These are phyloP conservation scores for Paramecium sexaurelia DNA, from an alignment of 73 alveolate genomes.

Conservation along the genomic window DNA sequence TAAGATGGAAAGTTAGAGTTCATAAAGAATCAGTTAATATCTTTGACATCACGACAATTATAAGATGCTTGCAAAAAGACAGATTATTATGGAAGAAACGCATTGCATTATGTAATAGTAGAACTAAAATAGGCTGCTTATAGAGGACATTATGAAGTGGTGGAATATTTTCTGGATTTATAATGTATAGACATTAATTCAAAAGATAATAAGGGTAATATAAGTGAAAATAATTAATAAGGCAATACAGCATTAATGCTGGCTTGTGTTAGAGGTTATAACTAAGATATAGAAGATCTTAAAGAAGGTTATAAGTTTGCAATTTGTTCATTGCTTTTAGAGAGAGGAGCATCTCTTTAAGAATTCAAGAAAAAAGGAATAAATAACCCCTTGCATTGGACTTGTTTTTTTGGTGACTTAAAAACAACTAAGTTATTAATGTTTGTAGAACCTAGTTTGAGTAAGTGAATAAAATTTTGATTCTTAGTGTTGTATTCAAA, in stretches of 20 bases:
- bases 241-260: neutral
- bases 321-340: neutral
- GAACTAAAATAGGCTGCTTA: constrained; percentile 1
- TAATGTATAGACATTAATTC: neutral
- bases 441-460: neutral
- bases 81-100: constrained; percentile 1
- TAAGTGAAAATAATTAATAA: neutral
- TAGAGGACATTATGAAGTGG: constrained; percentile 6
- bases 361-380: neutral
- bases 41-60: neutral
- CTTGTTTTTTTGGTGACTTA: neutral
- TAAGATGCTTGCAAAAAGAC: constrained; percentile 7
- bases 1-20: constrained; percentile 35
- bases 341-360: neutral
- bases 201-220: neutral
- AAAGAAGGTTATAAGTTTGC: neutral
- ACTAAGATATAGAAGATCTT: neutral
- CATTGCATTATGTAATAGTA: neutral
- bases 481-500: neutral
- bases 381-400: constrained; percentile 16
- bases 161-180: neutral
- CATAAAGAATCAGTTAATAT: neutral
- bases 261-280: neutral
- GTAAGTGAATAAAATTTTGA: neutral
- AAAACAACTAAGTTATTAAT: neutral